Base-by-base conservation (phyloP, 2,329 filamentous ascomycete species). In the Tolypocladium ophioglossoides region DNA sequence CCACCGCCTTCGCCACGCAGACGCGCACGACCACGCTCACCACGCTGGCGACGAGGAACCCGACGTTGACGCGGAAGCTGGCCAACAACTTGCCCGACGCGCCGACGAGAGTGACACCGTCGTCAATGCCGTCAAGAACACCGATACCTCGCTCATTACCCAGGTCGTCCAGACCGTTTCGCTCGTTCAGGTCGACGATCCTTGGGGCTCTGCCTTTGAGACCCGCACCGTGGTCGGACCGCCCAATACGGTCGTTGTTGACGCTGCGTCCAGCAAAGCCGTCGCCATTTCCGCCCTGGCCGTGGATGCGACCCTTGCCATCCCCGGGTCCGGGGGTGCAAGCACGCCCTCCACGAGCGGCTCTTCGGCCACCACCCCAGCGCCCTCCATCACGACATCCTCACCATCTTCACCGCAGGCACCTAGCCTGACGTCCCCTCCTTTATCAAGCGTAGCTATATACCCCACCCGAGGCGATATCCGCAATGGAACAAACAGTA, bases 91-190 rank as follows among this genome's bases (percentile, higher is more conserved):
- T 12, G 44, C n/a, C 18, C 44, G 18, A 14, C 27, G 27, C 27
- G 44, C 18, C 44, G 44, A 48, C 44, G 44, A 34, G 3, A 20
- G 44, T 24, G n/a, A 55, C 40, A 24, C 54, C 22, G 39, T 52
- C 14, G 53, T 50, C 41, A 34, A 59, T 51, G 51, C 35, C 27
- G 8, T 54, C 44, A 40, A 22, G n/a, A 32, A 47, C 46, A 38
- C 39, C 20, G 35, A 46, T 14, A 38, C 46, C 1, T 52, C 63
- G 30, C 67, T 70, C 61, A 67, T 78, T 61, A 76, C 72, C 16
- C 67, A 70, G 56, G 69, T 83, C 61, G 70, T 80, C 52, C 73
- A 80, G 65, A 82, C 79, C 60, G 67, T 83, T 58, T 79, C 78
- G 30, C 70, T 82, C 63, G 66, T 82, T 54, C 74, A 81, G 59